Percentiles rank a stretch among this genome's conserved stretches.
phyloP scores from a whole-genome alignment of 2,329 filamentous ascomycete genomes.

The Ascochyta fabae region DNA sequence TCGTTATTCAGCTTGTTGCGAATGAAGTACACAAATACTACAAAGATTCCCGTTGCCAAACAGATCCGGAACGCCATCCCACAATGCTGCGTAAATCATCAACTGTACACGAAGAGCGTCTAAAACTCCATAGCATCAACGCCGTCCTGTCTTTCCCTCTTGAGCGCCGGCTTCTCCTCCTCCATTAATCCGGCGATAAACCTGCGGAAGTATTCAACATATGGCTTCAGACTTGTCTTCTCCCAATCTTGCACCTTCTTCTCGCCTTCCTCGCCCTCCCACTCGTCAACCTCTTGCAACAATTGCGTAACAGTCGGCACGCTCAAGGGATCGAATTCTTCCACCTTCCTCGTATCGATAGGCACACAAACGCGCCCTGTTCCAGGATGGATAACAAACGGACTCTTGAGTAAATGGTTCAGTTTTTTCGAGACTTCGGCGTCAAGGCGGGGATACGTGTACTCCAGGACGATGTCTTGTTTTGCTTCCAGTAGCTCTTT shows the following conservation, averaged over 20 bases:
- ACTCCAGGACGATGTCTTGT: conserved; percentile 94
- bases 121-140: conserved; percentile 71
- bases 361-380: conserved; percentile 95
- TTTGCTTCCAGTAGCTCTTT: conserved; percentile 83
- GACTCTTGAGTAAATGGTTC: conserved; percentile 96
- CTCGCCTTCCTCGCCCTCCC: conserved; percentile 62
- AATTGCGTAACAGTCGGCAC: conserved; percentile 91
- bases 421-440: conserved; percentile 97
- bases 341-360: conserved; percentile 76
- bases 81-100: background rate
- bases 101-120: background rate
- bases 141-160: conserved; percentile 63
- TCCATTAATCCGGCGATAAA: conserved; percentile 82
- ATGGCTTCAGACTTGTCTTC: conserved; percentile 93
- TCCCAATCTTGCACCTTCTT: conserved; percentile 82
- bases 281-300: conserved; percentile 84
- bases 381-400: conserved; percentile 94
- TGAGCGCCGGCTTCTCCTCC: conserved; percentile 64
- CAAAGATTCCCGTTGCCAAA: no score
- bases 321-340: conserved; percentile 82
- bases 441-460: conserved; percentile 96
- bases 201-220: conserved; percentile 84
- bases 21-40: no score
- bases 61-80: background rate
- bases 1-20: no score